A percentile compares a stretch with the other conserved stretches of the same genome.
phyloP scores from a whole-genome alignment of 2,329 filamentous ascomycete genomes.

The Sphaerulina musiva region DNA sequence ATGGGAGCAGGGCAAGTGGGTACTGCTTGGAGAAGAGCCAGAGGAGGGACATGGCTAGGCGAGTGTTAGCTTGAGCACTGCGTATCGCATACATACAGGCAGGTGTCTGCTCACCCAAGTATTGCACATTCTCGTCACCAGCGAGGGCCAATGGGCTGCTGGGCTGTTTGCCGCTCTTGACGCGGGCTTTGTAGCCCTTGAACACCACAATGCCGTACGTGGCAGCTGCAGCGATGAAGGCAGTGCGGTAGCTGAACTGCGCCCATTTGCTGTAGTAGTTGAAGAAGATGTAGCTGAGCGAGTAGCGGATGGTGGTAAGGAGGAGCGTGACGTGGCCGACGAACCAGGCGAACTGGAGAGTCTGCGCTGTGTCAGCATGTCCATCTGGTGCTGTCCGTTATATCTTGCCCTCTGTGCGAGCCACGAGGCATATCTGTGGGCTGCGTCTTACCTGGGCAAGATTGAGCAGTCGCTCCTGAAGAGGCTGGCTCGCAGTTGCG shows the following conservation, averaged over 20 bases:
- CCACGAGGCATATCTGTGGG: neutral
- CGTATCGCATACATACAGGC: neutral
- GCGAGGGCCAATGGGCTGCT: slow-evolving; percentile 60
- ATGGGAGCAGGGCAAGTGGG: slow-evolving; percentile 83
- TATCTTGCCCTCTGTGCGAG: no score
- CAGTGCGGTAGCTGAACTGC: slow-evolving; percentile 77
- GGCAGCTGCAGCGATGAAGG: slow-evolving; percentile 79
- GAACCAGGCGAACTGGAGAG: slow-evolving; percentile 74
- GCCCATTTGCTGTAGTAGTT: slow-evolving; percentile 76
- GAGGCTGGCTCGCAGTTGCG: slow-evolving; percentile 15
- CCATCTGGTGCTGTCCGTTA: neutral
- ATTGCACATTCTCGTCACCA: slow-evolving; percentile 94
- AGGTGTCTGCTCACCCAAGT: slow-evolving; percentile 63
- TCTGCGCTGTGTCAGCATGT: slow-evolving; percentile 46
- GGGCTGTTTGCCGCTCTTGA: slow-evolving; percentile 61
- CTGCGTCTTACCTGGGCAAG: slow-evolving; percentile 47
- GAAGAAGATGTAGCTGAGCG: slow-evolving; percentile 78
- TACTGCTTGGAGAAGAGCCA: slow-evolving; percentile 92
- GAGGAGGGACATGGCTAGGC: slow-evolving; percentile 77
- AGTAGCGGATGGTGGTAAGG: slow-evolving; percentile 73
- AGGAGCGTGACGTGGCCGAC: slow-evolving; percentile 79
- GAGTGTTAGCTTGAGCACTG: slow-evolving; percentile 8
- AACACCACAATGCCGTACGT: slow-evolving; percentile 99
- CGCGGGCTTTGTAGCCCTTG: slow-evolving; percentile 86
- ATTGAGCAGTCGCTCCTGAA: slow-evolving; percentile 24